These are phyloP conservation scores for Coffea eugenioides DNA, from an alignment of 257 asterid genomes.

Conservation along the genomic window DNA sequence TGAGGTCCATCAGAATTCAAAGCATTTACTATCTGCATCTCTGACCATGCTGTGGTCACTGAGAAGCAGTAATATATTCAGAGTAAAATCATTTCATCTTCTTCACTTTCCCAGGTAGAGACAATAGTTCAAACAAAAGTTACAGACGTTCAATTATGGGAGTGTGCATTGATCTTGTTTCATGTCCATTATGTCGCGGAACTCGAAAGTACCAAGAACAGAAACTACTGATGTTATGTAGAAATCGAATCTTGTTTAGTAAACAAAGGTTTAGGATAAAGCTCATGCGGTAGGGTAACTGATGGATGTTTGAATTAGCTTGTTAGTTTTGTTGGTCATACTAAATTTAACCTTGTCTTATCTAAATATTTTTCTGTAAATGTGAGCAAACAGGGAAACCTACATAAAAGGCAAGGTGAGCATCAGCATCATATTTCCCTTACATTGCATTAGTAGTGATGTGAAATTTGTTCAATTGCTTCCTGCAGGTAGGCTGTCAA, in stretches of 20 bases:
- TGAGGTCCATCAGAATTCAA: conserved; percentile 46
- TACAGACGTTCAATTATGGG: neutral
- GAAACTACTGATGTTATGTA: neutral
- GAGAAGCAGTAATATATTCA: conserved; percentile 15
- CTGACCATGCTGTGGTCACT: conserved; percentile 60
- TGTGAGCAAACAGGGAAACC: neutral
- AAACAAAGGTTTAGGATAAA: neutral
- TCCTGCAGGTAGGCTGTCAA: neutral
- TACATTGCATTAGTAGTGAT: neutral
- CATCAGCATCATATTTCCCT: neutral
- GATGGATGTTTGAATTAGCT: neutral
- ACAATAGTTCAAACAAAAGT: neutral
- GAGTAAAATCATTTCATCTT: neutral
- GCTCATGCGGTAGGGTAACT: neutral
- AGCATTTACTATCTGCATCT: conserved; percentile 36
- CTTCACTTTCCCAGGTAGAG: neutral
- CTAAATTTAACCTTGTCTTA: neutral
- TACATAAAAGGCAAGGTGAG: too few species aligned
- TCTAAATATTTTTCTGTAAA: too few species aligned
- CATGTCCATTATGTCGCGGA: too few species aligned
- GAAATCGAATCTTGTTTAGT: neutral
- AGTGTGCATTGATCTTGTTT: too few species aligned
- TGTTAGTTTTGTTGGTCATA: too few species aligned
- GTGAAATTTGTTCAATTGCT: neutral
- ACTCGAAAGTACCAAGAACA: neutral